Conservation (phyloP, 148 eudicot genomes). For the Amaranthus hypochondriacus region DNA sequence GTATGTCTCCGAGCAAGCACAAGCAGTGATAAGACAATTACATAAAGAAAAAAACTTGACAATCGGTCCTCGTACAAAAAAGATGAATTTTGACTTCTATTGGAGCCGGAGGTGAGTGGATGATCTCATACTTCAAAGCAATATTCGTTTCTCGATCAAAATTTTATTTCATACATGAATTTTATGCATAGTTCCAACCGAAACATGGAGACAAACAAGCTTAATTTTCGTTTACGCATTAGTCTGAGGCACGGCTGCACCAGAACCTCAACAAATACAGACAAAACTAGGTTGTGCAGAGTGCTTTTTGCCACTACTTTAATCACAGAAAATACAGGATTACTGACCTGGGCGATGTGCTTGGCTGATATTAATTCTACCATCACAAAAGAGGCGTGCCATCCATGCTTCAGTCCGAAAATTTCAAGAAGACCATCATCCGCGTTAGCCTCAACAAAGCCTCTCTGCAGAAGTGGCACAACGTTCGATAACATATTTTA, state of each 20-base stretch:
- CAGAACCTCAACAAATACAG: not conserved
- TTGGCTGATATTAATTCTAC: constrained; percentile 88
- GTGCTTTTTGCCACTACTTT: not conserved
- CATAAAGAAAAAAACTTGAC: too few relatives aligned
- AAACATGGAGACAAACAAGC: not conserved
- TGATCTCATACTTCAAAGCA: not conserved
- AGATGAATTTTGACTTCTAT: too few relatives aligned
- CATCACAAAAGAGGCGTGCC: constrained; percentile 98
- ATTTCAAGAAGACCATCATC: constrained; percentile 89
- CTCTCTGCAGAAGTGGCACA: constrained; percentile 45
- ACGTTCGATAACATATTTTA: not conserved
- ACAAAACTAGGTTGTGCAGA: not conserved
- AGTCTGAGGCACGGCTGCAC: not conserved
- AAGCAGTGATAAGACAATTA: too few relatives aligned
- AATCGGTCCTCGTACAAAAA: too few relatives aligned
- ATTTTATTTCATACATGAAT: too few relatives aligned
- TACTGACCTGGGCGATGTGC: constrained; percentile 85
- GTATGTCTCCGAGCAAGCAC: too few relatives aligned
- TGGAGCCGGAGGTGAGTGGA: not conserved
- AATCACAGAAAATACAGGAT: not conserved
- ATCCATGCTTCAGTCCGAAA: constrained; percentile 90
- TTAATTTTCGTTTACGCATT: not conserved
- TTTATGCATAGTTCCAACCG: not conserved
- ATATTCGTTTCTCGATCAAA: not conserved
- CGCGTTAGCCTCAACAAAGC: constrained; percentile 83